Evolutionary conservation across 768 basidiomycete genomes (phyloP), one percentile per base, ranked within the genome.

Genomic region (Leccinum incarnatum): DNA sequence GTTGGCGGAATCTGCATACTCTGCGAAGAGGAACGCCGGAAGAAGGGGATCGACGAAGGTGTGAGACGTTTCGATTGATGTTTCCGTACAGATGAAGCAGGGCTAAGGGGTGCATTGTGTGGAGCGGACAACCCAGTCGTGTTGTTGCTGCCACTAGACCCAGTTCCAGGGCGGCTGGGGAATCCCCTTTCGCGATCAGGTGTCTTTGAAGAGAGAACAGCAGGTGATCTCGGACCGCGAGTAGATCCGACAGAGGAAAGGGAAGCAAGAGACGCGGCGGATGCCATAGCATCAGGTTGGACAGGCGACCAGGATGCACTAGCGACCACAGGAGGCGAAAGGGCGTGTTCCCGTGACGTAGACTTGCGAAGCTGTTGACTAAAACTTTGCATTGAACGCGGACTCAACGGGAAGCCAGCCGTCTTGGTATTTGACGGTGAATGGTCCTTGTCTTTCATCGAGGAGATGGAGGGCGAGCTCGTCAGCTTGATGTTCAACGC

Each of bases 41-140:
- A 95, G 75, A 96, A 96, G 2, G 94, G 94, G 59, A 96, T 96
- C 14, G 92, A 91, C 27, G 92, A 94, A 1, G 93, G 93, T 1
- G 94, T 95, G 49, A 94, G 83, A 58, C 94, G 87, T 71, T 88
- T 93, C 23, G 76, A 71, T 57, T 86, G 84, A 29, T 83, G 81
- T 42, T 87, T 84, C 54, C 86, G 83, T 46, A 87, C 72, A 15
- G 89, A 90, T 17, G 85, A 80, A 19, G 86, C 78, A 32, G 91
- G 91, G 65, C 89, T 92, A 23, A 90, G 81, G 19, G 90, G 87
- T 15, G 79, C 82, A 42, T 80, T 76, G 40, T 79, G 80, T 53
- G 82, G 77, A 14, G 85, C 78, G 8, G 81, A 77, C 55, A 84
- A 74, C 21, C 77, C 80, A 56, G 84, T 81, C 2, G 82, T 81